Percentiles rank a stretch among this genome's conserved stretches.
Conservation (phyloP, 257 asterid species). For the Catharanthus roseus region DNA sequence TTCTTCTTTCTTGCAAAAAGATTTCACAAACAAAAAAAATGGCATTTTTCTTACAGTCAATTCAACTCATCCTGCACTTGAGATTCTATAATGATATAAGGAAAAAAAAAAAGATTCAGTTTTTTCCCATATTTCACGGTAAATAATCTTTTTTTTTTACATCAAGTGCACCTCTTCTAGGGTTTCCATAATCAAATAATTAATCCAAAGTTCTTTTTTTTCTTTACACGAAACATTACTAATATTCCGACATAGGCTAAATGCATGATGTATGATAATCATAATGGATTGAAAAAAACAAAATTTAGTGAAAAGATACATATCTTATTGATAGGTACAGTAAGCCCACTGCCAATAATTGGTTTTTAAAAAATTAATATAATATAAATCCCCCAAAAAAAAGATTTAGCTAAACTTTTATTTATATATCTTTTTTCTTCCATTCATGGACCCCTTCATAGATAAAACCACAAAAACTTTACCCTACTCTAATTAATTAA, state of each 20-base stretch:
- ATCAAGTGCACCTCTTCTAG: not conserved
- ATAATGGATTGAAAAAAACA: constrained; percentile 27
- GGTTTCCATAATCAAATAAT: constrained; percentile 1
- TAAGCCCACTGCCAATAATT: constrained; percentile 38
- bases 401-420: constrained; percentile 12
- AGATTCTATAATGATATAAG: too few species aligned
- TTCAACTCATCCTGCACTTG: too few species aligned
- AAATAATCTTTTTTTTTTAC: not conserved
- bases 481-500: constrained; percentile 28
- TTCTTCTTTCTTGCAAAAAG: not conserved
- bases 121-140: not conserved
- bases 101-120: not conserved
- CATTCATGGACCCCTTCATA: constrained; percentile 28
- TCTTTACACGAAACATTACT: not conserved
- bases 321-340: constrained; percentile 31
- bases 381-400: constrained; percentile 18
- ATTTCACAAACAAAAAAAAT: not conserved
- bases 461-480: constrained; percentile 1
- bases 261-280: constrained; percentile 26
- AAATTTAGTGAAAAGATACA: constrained; percentile 17
- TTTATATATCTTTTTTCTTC: not conserved
- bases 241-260: constrained; percentile 29
- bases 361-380: constrained; percentile 20
- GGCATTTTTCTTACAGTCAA: not conserved
- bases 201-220: not conserved